phyloP scores from a whole-genome alignment of 2,329 filamentous ascomycete species.

The Blumeria hordei region DNA sequence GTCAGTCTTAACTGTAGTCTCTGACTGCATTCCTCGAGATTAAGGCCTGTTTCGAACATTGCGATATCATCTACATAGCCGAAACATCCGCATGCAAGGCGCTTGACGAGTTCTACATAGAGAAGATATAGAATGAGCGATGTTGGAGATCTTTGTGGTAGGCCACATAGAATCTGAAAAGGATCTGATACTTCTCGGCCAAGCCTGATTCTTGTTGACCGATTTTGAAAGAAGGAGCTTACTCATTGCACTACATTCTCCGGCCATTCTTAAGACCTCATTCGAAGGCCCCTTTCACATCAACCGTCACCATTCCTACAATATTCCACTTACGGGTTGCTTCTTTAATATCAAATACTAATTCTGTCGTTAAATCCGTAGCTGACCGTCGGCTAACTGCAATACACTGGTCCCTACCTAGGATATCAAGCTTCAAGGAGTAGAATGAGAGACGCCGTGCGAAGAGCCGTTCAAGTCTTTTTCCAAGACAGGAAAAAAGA shows the following conservation, averaged over 20 bases:
- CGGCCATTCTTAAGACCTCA: not conserved
- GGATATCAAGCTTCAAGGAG: not conserved
- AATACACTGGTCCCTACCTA: not conserved
- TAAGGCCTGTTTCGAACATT: not conserved
- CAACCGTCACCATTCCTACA: not conserved
- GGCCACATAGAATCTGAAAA: not conserved
- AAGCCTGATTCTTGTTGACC: not conserved
- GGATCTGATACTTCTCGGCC: not conserved
- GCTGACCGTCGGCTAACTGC: not conserved
- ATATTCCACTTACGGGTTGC: not conserved
- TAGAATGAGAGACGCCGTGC: not conserved
- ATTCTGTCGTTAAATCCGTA: not conserved
- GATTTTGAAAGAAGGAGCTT: not conserved
- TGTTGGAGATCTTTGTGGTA: not conserved
- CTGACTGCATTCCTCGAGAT: not conserved
- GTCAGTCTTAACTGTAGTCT: not conserved
- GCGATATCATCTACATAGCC: not conserved
- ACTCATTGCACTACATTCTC: not conserved
- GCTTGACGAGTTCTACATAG: not conserved
- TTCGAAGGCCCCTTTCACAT: not conserved
- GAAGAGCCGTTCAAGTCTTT: not conserved
- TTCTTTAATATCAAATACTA: not conserved
- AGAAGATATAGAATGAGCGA: not conserved
- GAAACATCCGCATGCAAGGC: not conserved
- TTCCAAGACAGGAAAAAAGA: not conserved